Percentiles rank a stretch among this genome's conserved stretches.
phyloP scores from a whole-genome alignment of 2,329 filamentous ascomycete species.

The Sclerotinia minor region DNA sequence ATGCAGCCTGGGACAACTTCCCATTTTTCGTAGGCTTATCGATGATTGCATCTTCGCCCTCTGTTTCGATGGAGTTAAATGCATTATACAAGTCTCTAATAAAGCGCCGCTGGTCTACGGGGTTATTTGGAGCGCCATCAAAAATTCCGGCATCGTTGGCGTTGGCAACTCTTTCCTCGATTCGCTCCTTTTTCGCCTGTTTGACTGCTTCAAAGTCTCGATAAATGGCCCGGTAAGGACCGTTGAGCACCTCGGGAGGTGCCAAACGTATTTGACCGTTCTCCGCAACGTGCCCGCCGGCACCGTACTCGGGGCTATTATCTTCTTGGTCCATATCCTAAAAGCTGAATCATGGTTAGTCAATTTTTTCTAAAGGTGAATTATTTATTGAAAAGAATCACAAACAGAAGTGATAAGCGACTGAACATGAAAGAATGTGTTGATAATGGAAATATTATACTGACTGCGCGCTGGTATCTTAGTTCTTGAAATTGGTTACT shows the following conservation, averaged over 20 bases:
- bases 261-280: background rate
- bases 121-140: background rate
- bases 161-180: background rate
- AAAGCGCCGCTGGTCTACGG: background rate
- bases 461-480: slow-evolving; percentile 7
- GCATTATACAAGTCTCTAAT: slow-evolving; percentile 29
- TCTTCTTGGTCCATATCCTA: slow-evolving; percentile 12
- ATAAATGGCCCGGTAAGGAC: slow-evolving; percentile 17
- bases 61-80: slow-evolving; percentile 24
- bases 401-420: background rate
- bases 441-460: background rate
- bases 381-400: background rate
- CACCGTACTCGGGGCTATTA: background rate
- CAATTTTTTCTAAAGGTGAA: slow-evolving; percentile 13
- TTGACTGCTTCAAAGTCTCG: background rate
- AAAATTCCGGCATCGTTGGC: background rate
- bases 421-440: background rate
- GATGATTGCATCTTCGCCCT: slow-evolving; percentile 23
- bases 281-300: background rate
- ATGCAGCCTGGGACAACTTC: slow-evolving; percentile 29
- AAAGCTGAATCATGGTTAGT: background rate
- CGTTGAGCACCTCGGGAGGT: background rate
- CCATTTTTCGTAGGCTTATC: slow-evolving; percentile 34
- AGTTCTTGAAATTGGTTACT: background rate
- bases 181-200: background rate